A percentile compares a stretch with the other conserved stretches of the same genome.
phyloP scores from a whole-genome alignment of 2,329 filamentous ascomycete species.

The Ceratocystis diversiconidia region DNA sequence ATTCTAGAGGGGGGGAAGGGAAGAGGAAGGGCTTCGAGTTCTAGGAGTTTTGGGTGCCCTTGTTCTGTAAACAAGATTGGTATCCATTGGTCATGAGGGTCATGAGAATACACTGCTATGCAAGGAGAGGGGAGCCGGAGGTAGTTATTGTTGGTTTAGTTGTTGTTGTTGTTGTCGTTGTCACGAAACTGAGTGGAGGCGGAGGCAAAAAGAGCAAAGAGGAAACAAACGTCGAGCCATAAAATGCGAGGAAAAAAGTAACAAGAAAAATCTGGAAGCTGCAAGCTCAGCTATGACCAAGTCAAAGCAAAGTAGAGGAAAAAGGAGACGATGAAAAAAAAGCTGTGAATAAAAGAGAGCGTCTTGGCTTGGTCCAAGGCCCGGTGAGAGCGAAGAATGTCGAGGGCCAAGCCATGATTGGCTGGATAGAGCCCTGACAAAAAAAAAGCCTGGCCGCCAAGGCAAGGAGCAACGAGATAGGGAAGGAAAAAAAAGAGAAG shows the following conservation, averaged over 20 bases:
- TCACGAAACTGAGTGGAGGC: not conserved
- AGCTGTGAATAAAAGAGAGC: not conserved
- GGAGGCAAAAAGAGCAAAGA: not conserved
- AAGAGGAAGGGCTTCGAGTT: slow-evolving; percentile 3
- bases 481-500: not conserved
- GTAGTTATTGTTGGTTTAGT: not conserved
- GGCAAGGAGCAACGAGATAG: not conserved
- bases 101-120: slow-evolving; percentile 10
- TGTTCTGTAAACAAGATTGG: not conserved
- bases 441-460: not conserved
- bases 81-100: slow-evolving; percentile 10
- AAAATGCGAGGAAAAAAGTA: slow-evolving; percentile 1
- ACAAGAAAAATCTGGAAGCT: not conserved
- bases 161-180: not conserved
- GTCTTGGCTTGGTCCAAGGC: no score
- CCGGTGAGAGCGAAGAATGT: no score
- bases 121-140: not conserved
- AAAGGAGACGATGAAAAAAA: not conserved
- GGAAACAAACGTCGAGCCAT: slow-evolving; percentile 3
- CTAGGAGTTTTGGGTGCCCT: slow-evolving; percentile 4
- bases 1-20: not conserved
- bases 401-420: not conserved
- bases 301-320: not conserved
- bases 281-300: slow-evolving; percentile 6
- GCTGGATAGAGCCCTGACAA: not conserved